phyloP scores from a whole-genome alignment of 306 rosid species.

The Rosa persica region DNA sequence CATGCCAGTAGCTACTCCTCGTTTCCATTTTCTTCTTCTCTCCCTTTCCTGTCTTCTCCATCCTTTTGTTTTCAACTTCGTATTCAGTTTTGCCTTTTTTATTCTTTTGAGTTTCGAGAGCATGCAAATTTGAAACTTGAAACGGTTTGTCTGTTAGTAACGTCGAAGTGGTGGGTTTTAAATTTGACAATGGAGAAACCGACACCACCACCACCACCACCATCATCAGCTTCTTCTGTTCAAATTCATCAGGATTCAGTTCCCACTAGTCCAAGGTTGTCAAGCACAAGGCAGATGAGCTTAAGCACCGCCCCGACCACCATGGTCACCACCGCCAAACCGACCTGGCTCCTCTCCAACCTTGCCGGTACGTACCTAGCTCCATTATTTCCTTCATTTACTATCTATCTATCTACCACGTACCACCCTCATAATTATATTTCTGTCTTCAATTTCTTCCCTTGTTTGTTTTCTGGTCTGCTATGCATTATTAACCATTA shows the following conservation, averaged over 20 bases:
- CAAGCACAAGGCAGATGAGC: constrained; percentile 3
- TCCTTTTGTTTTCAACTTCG: background rate
- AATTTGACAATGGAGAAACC: background rate
- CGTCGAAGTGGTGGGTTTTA: background rate
- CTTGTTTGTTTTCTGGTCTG: background rate
- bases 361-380: constrained; percentile 50
- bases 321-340: constrained; percentile 23
- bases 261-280: background rate
- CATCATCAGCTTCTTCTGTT: background rate
- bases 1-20: background rate
- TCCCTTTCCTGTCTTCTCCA: background rate
- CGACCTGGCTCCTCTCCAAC: constrained; percentile 46
- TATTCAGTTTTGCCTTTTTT: background rate
- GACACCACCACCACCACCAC: too few relatives aligned
- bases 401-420: background rate
- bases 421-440: background rate
- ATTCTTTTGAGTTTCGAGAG: background rate
- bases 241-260: background rate
- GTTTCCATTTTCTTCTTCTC: background rate
- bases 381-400: background rate
- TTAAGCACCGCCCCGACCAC: constrained; percentile 18
- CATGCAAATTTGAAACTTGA: background rate
- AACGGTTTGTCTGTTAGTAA: background rate
- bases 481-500: background rate
- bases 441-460: background rate